A percentile compares a stretch with the other conserved stretches of the same genome.
These are phyloP conservation scores for Scleroderma citrinum DNA, from an alignment of 768 basidiomycete species.

Conservation along the genomic window DNA sequence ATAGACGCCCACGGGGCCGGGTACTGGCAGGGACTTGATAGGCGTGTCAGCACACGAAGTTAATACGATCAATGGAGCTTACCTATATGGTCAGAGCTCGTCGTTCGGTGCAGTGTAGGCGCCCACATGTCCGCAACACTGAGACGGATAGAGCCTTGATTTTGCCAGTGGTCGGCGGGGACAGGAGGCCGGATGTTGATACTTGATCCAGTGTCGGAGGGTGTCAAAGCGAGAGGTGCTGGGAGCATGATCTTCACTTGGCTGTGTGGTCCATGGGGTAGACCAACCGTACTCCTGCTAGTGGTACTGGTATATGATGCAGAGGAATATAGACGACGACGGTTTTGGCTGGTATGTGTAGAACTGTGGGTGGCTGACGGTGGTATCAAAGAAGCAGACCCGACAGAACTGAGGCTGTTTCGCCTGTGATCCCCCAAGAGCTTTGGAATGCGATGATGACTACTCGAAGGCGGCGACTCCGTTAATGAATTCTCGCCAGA, in stretches of 20 bases:
- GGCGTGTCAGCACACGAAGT: neutral
- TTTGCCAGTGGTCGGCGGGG: slow-evolving; percentile 4
- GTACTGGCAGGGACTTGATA: neutral
- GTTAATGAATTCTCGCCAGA: neutral
- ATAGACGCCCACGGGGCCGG: neutral
- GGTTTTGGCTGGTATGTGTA: slow-evolving; percentile 10
- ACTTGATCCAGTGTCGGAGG: slow-evolving; percentile 8
- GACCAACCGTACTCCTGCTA: slow-evolving; percentile 38
- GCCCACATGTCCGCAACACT: slow-evolving; percentile 36
- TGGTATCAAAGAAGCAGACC: slow-evolving; percentile 16
- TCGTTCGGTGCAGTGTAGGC: slow-evolving; percentile 11
- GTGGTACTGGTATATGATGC: slow-evolving; percentile 35
- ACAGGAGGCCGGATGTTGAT: slow-evolving; percentile 5
- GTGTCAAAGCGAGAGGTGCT: slow-evolving; percentile 47
- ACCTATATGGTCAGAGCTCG: slow-evolving; percentile 7
- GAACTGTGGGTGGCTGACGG: slow-evolving; percentile 7
- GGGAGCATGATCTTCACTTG: slow-evolving; percentile 66
- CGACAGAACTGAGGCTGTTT: slow-evolving; percentile 6
- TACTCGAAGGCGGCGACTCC: slow-evolving; percentile 5
- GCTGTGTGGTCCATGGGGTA: slow-evolving; percentile 57
- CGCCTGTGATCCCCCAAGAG: slow-evolving; percentile 1
- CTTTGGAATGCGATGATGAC: slow-evolving; percentile 1
- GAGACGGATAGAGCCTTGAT: slow-evolving; percentile 11
- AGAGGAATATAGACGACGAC: slow-evolving; percentile 33
- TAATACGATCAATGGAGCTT: neutral